Evolutionary conservation across 2,329 filamentous ascomycete genomes (phyloP), one percentile per base, ranked within the genome.

Genomic region (Rutstroemia sp.): DNA sequence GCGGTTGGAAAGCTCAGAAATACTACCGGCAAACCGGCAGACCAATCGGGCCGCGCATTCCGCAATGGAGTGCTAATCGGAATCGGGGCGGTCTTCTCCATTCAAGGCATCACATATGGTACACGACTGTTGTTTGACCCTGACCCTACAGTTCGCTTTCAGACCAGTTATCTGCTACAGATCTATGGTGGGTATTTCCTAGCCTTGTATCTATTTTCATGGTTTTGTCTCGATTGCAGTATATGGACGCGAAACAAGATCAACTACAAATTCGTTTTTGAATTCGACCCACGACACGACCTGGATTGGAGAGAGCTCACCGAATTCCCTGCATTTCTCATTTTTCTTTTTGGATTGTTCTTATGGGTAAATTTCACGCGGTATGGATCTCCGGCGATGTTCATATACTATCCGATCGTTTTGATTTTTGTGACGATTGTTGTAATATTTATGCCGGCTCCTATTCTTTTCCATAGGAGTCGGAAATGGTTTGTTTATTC

Each of bases 261-360:
- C 72, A 99, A 99, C 69, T 97, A 97, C 70, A 82, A 87, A 54
- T 96, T 96, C 71, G 90, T 97, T 64, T 99, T 99, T 68, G 94
- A 99, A 73, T 94, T 96, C 68, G 92, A 97, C 74, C 85, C 86
- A 54, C 80, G 92, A 57, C 84, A 94, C 69, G 83, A 86, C 61
- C 75, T 97, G 27, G 89, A 97, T 71, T 99, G 92, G 91, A 84
- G 89, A 63, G 85, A 96, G 69, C 77, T 96, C 30, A 78, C 87
- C 6, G 88, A 94, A 77, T 86, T 97, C 60, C 92, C 94, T 2
- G 88, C 88, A 63, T 85, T 95, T 69, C 90, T 95, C 68, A 75
- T 90, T 4, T 81, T 95, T 49, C 69, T 91, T 4, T 76, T 92
- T 40, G 92, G 92, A 0, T 68, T 97, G 14, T 84, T 87, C 67